Conservation (phyloP, 2,329 filamentous ascomycete species). For the Trichoderma citrinoviride region DNA sequence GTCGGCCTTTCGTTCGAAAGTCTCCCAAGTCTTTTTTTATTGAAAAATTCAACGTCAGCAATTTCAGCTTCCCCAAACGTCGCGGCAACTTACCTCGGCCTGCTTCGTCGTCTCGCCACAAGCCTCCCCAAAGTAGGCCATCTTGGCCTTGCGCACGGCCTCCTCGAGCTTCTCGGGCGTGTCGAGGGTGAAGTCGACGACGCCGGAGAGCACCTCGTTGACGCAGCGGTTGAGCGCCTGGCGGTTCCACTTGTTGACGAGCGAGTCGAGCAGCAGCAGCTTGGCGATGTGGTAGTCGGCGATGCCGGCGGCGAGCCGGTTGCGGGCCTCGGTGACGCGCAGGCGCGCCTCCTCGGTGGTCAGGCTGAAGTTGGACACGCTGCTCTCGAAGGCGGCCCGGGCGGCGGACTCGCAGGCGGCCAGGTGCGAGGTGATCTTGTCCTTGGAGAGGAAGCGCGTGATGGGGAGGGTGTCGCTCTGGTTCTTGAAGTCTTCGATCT, state of each 20-base stretch:
- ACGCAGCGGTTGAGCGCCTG: slow-evolving; percentile 6
- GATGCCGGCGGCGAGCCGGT: slow-evolving; percentile 8
- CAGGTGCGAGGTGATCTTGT: slow-evolving; percentile 9
- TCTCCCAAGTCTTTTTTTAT: slow-evolving; percentile 2
- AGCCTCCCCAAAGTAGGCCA: slow-evolving; percentile 17
- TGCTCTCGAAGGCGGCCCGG: slow-evolving; percentile 4
- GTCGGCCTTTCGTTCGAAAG: slow-evolving; percentile 10
- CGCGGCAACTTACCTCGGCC: slow-evolving; percentile 1
- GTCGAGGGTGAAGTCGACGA: slow-evolving; percentile 13
- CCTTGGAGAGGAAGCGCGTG: slow-evolving; percentile 5
- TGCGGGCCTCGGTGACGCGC: slow-evolving; percentile 1
- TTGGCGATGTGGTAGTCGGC: slow-evolving; percentile 18
- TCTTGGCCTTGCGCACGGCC: slow-evolving; percentile 9
- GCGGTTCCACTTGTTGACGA: slow-evolving; percentile 19
- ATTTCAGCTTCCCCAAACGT: background rate
- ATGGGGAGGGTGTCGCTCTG: slow-evolving; percentile 12
- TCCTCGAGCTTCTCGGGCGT: slow-evolving; percentile 15
- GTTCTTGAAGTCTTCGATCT: slow-evolving; percentile 18
- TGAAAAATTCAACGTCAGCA: background rate
- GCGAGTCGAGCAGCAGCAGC: slow-evolving; percentile 7
- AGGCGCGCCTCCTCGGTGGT: slow-evolving; percentile 4
- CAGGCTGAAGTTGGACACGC: slow-evolving; percentile 8
- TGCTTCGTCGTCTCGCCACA: slow-evolving; percentile 13
- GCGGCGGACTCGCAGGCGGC: slow-evolving; percentile 10
- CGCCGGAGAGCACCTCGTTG: slow-evolving; percentile 11